phyloP scores from a whole-genome alignment of 2,329 filamentous ascomycete species.

The Exophiala sp. region DNA sequence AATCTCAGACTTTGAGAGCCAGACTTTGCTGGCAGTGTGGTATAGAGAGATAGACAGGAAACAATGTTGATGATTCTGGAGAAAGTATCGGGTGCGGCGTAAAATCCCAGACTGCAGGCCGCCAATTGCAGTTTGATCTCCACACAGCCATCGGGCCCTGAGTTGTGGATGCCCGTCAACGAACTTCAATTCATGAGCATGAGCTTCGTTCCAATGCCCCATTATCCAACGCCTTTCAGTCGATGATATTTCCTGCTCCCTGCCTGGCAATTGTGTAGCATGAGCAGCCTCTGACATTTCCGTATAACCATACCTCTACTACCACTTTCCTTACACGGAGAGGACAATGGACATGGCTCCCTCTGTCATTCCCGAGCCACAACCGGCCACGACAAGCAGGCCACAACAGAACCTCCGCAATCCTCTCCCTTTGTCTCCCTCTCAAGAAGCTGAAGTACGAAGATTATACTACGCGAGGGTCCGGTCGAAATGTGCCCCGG shows the following conservation, averaged over 20 bases:
- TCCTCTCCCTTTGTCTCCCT: slow-evolving; percentile 73
- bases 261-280: not conserved
- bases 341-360: slow-evolving; percentile 24
- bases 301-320: not conserved
- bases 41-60: not conserved
- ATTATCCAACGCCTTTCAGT: not conserved
- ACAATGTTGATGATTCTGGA: not conserved
- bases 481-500: slow-evolving; percentile 64
- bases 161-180: not conserved
- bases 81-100: not conserved
- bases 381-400: slow-evolving; percentile 4
- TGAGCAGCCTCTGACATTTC: not conserved
- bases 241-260: not conserved
- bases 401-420: slow-evolving; percentile 50
- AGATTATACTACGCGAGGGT: slow-evolving; percentile 77
- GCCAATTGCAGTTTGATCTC: not conserved
- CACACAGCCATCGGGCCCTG: not conserved
- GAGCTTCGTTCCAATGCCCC: not conserved
- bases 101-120: not conserved
- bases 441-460: slow-evolving; percentile 74
- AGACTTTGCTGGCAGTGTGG: not conserved
- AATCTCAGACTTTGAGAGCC: not conserved
- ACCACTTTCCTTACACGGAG: not conserved
- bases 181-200: no score
- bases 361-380: slow-evolving; percentile 12